These are phyloP conservation scores for Peronospora farinosa DNA, from an alignment of 352 stramenopile genomes.

Conservation along the genomic window DNA sequence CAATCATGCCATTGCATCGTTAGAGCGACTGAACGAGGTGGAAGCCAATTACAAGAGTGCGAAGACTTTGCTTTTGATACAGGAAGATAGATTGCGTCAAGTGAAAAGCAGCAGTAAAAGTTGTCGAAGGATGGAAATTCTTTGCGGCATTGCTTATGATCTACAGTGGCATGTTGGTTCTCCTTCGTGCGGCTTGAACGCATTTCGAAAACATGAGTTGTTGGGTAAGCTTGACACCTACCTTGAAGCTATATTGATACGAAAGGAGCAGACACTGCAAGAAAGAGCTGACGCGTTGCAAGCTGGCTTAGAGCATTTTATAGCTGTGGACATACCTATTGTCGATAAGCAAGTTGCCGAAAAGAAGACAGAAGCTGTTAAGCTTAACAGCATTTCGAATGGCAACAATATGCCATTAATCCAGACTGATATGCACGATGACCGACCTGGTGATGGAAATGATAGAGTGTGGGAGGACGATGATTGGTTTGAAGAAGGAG, in stretches of 20 bases:
- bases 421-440: constrained; percentile 2
- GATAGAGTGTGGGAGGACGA: constrained; percentile 20
- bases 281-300: constrained; percentile 19
- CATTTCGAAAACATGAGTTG: constrained; percentile 23
- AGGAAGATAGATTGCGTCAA: constrained; percentile 25
- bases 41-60: constrained; percentile 18
- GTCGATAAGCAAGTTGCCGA: neutral
- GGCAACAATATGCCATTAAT: neutral
- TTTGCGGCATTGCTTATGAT: constrained; percentile 28
- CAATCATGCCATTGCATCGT: constrained; percentile 28
- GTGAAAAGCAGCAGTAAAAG: constrained; percentile 19
- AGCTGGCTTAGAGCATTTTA: constrained; percentile 13
- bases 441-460: constrained; percentile 6
- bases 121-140: constrained; percentile 17
- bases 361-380: neutral
- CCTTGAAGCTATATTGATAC: constrained; percentile 11
- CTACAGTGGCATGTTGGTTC: constrained; percentile 36
- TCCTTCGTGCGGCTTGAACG: constrained; percentile 12
- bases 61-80: constrained; percentile 17
- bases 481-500: constrained; percentile 24
- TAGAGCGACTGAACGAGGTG: constrained; percentile 22
- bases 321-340: constrained; percentile 4
- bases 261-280: constrained; percentile 14
- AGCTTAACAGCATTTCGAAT: neutral
- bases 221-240: constrained; percentile 29